Evolutionary conservation across 768 basidiomycete genomes (phyloP).

Genomic region (Punctularia strigosozonata): DNA sequence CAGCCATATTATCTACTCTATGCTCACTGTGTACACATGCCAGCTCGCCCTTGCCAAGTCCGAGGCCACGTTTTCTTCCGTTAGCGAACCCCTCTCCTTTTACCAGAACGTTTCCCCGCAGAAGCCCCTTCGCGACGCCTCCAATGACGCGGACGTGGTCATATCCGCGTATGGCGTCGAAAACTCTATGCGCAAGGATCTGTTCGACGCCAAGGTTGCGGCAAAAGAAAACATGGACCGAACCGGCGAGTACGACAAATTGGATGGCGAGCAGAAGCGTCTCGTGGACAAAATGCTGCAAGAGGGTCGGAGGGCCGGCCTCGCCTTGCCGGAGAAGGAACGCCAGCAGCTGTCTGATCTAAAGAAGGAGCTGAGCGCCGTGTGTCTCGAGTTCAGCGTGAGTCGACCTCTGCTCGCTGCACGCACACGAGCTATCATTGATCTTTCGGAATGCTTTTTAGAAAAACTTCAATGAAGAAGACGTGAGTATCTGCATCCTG

Average conservation of each 20-base stretch:
- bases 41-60: conserved; percentile 50
- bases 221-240: conserved; percentile 60
- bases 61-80: conserved; percentile 40
- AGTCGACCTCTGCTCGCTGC: conserved; percentile 19
- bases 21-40: conserved; percentile 11
- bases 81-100: conserved; percentile 55
- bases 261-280: conserved; percentile 57
- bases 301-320: conserved; percentile 71
- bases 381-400: conserved; percentile 71
- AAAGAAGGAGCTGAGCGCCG: conserved; percentile 69
- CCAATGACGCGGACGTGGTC: conserved; percentile 60
- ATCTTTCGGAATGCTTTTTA: conserved; percentile 14
- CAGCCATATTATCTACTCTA: conserved; percentile 5
- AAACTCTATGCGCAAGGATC: conserved; percentile 69
- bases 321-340: conserved; percentile 57
- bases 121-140: conserved; percentile 73
- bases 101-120: conserved; percentile 73
- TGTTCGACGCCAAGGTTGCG: conserved; percentile 60
- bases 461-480: conserved; percentile 90
- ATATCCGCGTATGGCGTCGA: conserved; percentile 66
- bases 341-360: conserved; percentile 42
- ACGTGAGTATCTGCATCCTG: conserved; percentile 27
- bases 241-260: conserved; percentile 39
- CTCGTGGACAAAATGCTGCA: conserved; percentile 76
- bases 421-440: background rate